Evolutionary conservation across 176 grass and related monocot genomes (phyloP), one percentile per base, ranked within the genome.

Genomic region (Rhynchospora breviuscula): DNA sequence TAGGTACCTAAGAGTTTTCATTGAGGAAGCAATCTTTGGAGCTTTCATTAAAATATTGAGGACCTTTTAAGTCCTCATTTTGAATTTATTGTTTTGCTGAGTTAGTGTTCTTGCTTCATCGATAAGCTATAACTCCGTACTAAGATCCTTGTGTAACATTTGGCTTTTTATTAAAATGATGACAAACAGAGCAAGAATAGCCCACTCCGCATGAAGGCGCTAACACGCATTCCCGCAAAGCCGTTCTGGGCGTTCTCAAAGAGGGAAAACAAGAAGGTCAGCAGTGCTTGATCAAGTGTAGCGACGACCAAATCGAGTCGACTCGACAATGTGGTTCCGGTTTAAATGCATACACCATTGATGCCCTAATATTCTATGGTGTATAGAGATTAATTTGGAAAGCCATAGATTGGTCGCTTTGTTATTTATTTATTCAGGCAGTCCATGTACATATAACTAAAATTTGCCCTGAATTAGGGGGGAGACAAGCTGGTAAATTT

Each of bases 191-290:
- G 71, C 85, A 95, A 99, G 84, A 82, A 59, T 83, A 95, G 88
- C 72, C 85, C 93, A 47, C 83, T 99, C 45, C 87, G 91, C 86
- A 91, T 89, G 60, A 95, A 93, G 91, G 91, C 96, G 33, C 3
- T 83, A 26, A 86, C 84, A 44, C 88, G 78, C 68, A 86, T 58
- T 6, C 86, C 87, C n/a, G 91, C 86, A 6, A 95, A 90, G 82
- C 86, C 78, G 0, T 80, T 81, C 77, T 83, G 76, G 80, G 68
- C 88, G 81, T 86, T 89, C 87, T 56, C 65, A 18, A 48, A 53
- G 7, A 84, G 72, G 8, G 85, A 43, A 79, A 67, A 89, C 12
- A 91, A 86, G 63, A 89, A 67, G 89, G 88, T 87, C 71, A 93
- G 87, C 83, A 95, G 89, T 62, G 85, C 83, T 7, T 93, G 83